Evolutionary conservation across 768 basidiomycete genomes (phyloP).

Genomic region (Tylopilus rubrobrunneus): DNA sequence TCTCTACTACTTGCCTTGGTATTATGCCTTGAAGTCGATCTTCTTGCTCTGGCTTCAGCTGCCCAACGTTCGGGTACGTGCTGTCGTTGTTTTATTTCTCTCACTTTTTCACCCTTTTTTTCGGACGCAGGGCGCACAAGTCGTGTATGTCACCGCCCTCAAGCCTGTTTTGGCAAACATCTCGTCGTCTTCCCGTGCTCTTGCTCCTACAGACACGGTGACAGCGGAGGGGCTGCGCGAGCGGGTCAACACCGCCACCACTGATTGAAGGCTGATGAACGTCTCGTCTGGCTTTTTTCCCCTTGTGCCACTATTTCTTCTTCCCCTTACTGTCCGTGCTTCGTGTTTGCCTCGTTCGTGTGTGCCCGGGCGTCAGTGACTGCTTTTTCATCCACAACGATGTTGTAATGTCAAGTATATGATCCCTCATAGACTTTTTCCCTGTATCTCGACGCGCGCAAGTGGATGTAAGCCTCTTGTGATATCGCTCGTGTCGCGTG

Average conservation of each 20-base stretch:
- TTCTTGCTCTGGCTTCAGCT: constrained; percentile 94
- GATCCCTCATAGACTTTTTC: constrained; percentile 20
- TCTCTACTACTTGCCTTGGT: constrained; percentile 93
- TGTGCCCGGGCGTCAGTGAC: constrained; percentile 10
- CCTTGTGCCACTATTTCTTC: background rate
- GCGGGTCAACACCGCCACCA: constrained; percentile 37
- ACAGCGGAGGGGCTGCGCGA: constrained; percentile 46
- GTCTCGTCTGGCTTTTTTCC: background rate
- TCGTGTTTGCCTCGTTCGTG: background rate
- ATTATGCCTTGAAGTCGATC: constrained; percentile 87
- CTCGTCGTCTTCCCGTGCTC: constrained; percentile 39
- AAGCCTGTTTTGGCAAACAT: constrained; percentile 77
- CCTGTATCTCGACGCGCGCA: background rate
- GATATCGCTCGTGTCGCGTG: background rate
- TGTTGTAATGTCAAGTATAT: constrained; percentile 26
- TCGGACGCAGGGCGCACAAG: constrained; percentile 72
- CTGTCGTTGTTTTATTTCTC: background rate
- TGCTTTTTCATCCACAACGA: constrained; percentile 6
- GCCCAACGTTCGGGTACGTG: constrained; percentile 74
- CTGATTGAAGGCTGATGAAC: constrained; percentile 27
- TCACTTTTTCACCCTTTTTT: background rate
- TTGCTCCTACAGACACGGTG: constrained; percentile 48
- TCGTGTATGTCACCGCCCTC: constrained; percentile 69
- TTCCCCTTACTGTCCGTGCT: background rate
- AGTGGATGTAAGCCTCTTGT: background rate